Conservation (phyloP, 495 filamentous ascomycete genomes). For the Pseudoneurospora amorphoporcata region DNA sequence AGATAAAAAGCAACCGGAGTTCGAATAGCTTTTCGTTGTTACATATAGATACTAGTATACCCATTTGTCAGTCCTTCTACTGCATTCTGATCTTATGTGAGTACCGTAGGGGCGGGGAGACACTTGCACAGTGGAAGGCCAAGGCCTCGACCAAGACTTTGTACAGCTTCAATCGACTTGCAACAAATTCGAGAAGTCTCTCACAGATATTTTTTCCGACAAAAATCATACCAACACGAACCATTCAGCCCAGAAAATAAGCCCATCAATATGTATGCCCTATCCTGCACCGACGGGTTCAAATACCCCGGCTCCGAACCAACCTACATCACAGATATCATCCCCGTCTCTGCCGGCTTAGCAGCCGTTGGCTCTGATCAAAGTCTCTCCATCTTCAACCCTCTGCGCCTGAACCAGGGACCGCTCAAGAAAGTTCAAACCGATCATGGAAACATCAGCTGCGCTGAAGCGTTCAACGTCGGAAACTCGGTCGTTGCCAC, state of each 20-base stretch:
- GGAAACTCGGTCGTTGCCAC: constrained; percentile 39
- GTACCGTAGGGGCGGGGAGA: background rate
- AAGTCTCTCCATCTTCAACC: constrained; percentile 45
- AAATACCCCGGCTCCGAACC: constrained; percentile 30
- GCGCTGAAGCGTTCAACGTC: constrained; percentile 37
- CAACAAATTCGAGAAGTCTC: background rate
- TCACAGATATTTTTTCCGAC: background rate
- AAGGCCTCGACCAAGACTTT: background rate
- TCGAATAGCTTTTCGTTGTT: background rate
- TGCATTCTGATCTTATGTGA: background rate
- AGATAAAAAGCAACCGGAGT: background rate
- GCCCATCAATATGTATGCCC: constrained; percentile 33
- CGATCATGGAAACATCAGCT: constrained; percentile 47
- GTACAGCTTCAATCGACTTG: background rate
- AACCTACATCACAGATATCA: constrained; percentile 43
- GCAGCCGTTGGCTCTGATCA: constrained; percentile 44
- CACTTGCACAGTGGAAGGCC: background rate
- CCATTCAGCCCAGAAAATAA: background rate
- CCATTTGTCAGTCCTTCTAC: no score
- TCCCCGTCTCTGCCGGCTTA: constrained; percentile 33
- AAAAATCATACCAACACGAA: background rate
- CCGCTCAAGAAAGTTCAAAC: constrained; percentile 32
- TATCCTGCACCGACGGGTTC: constrained; percentile 31
- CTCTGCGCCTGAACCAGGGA: constrained; percentile 29
- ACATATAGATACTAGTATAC: background rate